Evolutionary conservation across 805 yeast species (phyloP).

Genomic region (Isabelozyma rhagii): DNA sequence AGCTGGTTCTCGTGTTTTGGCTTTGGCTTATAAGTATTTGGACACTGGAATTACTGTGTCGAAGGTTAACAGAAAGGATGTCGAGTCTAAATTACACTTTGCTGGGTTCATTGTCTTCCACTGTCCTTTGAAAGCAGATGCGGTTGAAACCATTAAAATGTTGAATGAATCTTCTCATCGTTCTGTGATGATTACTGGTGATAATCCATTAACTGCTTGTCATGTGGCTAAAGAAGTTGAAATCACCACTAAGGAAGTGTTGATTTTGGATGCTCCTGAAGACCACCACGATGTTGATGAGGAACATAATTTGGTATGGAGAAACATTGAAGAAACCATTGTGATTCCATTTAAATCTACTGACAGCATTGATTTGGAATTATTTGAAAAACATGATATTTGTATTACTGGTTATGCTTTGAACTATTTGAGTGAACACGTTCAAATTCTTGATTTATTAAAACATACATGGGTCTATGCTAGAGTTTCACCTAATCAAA

Average conservation of each 20-base stretch:
- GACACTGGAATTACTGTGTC: constrained; percentile 47
- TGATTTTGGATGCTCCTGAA: constrained; percentile 84
- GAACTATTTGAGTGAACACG: constrained; percentile 59
- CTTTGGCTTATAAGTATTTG: constrained; percentile 82
- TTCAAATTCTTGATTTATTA: constrained; percentile 68
- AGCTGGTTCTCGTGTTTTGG: constrained; percentile 94
- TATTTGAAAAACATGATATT: constrained; percentile 71
- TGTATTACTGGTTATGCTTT: constrained; percentile 94
- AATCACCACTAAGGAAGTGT: constrained; percentile 77
- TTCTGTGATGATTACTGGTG: constrained; percentile 97
- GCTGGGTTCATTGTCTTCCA: constrained; percentile 96
- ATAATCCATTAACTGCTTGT: constrained; percentile 96
- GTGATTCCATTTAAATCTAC: constrained; percentile 63
- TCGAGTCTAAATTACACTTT: constrained; percentile 73
- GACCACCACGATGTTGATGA: constrained; percentile 49
- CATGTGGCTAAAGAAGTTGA: constrained; percentile 94
- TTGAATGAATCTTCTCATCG: constrained; percentile 93
- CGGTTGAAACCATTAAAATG: constrained; percentile 86
- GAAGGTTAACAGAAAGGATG: constrained; percentile 66
- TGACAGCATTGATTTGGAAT: constrained; percentile 50
- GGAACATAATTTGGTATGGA: constrained; percentile 69
- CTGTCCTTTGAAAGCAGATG: constrained; percentile 94
- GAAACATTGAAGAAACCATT: constrained; percentile 75
- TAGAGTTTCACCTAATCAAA: constrained; percentile 94
- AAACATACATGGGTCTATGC: constrained; percentile 96